Conservation (phyloP, 1,284 basidiomycete species). For the Leucoagaricus sp. region DNA sequence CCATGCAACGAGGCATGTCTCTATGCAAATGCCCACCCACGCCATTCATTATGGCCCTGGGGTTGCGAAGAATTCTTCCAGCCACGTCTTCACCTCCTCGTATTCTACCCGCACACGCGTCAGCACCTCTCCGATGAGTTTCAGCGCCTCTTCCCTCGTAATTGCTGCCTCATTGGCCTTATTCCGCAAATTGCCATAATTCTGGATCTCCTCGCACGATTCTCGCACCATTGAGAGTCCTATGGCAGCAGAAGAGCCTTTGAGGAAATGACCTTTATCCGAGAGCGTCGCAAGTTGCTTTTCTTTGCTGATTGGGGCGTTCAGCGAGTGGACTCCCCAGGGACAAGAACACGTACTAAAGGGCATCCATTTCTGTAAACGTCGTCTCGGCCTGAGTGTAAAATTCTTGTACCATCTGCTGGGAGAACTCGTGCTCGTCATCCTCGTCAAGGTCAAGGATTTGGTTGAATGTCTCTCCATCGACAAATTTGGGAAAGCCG, state of each 20-base stretch:
- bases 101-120: constrained; percentile 41
- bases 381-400: constrained; percentile 78
- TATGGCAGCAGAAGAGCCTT: constrained; percentile 91
- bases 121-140: constrained; percentile 50
- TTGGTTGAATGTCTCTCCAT: constrained; percentile 82
- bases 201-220: constrained; percentile 88
- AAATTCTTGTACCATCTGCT: constrained; percentile 78
- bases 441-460: constrained; percentile 91
- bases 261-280: constrained; percentile 88
- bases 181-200: constrained; percentile 71
- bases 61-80: constrained; percentile 37
- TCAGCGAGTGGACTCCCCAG: constrained; percentile 7
- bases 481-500: constrained; percentile 44
- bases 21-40: constrained; percentile 6
- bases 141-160: constrained; percentile 59
- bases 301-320: constrained; percentile 40
- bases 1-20: constrained; percentile 13
- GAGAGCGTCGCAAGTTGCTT: constrained; percentile 71
- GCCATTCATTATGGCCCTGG: constrained; percentile 8
- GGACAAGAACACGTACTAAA: constrained; percentile 60
- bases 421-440: constrained; percentile 76
- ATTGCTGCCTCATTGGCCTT: constrained; percentile 50
- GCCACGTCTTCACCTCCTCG: constrained; percentile 39
- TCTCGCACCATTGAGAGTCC: constrained; percentile 81
- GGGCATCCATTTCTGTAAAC: constrained; percentile 78